These are phyloP conservation scores for Linnemannia zychae DNA, from an alignment of 192 early-diverging fungal species.

Conservation along the genomic window DNA sequence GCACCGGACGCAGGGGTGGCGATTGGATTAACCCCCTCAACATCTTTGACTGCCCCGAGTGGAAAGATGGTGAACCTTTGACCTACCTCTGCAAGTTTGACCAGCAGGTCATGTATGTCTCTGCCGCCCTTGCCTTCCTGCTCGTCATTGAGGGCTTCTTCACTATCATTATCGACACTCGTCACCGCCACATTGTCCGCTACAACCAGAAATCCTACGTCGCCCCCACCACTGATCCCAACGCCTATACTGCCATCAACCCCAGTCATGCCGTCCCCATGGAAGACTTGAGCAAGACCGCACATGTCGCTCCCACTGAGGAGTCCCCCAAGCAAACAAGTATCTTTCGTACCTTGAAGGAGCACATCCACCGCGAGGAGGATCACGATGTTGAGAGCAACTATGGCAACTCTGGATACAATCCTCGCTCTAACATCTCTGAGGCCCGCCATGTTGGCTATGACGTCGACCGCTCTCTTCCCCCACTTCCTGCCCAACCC, in stretches of 20 bases:
- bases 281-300: neutral
- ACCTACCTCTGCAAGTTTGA: conserved; percentile 26
- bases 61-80: neutral
- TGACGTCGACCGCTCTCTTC: neutral
- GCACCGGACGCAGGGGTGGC: neutral
- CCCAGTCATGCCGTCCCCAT: neutral
- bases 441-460: neutral
- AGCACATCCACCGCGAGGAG: neutral
- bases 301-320: neutral
- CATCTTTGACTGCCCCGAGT: conserved; percentile 24
- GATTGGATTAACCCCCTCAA: conserved; percentile 20
- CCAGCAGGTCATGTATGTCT: neutral
- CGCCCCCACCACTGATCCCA: neutral
- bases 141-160: conserved; percentile 15
- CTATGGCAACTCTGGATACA: neutral
- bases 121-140: neutral
- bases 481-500: neutral
- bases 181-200: neutral
- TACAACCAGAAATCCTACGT: neutral
- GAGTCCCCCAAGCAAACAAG: neutral
- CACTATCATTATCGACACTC: conserved; percentile 12
- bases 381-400: neutral
- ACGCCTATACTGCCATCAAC: neutral
- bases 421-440: neutral
- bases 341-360: neutral